Conservation (phyloP, 495 filamentous ascomycete species). For the Pyrenula massariospora region DNA sequence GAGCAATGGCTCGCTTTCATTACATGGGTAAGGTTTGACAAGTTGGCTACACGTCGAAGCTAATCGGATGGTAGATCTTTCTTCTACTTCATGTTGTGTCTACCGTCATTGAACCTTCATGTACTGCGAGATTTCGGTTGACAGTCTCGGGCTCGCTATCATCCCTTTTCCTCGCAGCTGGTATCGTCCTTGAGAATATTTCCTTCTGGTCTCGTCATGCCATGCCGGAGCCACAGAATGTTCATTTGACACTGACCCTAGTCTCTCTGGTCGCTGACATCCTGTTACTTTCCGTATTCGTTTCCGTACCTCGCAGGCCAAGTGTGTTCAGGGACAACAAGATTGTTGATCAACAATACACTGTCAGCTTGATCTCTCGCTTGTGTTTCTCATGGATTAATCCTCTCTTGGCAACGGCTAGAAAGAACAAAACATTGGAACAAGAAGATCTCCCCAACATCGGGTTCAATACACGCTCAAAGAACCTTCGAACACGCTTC, state of each 20-base stretch:
- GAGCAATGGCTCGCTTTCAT: slow-evolving; percentile 27
- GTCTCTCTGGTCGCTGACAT: slow-evolving; percentile 11
- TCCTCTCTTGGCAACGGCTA: slow-evolving; percentile 37
- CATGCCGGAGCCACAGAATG: slow-evolving; percentile 1
- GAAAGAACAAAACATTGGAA: slow-evolving; percentile 42
- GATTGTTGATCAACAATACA: slow-evolving; percentile 52
- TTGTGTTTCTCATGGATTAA: slow-evolving; percentile 56
- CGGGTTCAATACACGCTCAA: slow-evolving; percentile 34
- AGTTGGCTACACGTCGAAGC: background rate
- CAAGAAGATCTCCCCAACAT: slow-evolving; percentile 47
- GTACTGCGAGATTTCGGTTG: background rate
- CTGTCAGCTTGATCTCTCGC: slow-evolving; percentile 44
- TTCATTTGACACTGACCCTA: background rate
- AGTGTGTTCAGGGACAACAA: slow-evolving; percentile 45
- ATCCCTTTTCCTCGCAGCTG: slow-evolving; percentile 15
- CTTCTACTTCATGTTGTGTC: slow-evolving; percentile 6
- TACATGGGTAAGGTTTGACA: slow-evolving; percentile 31
- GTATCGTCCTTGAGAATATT: slow-evolving; percentile 7
- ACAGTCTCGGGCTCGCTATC: slow-evolving; percentile 1
- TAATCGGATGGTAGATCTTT: slow-evolving; percentile 3
- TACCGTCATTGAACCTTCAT: slow-evolving; percentile 4
- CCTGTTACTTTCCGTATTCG: slow-evolving; percentile 18
- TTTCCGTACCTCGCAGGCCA: slow-evolving; percentile 53
- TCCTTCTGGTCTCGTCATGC: background rate
- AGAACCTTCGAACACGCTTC: slow-evolving; percentile 36